Evolutionary conservation across 768 basidiomycete genomes (phyloP).

Genomic region (Phanerodontia chrysosporium): DNA sequence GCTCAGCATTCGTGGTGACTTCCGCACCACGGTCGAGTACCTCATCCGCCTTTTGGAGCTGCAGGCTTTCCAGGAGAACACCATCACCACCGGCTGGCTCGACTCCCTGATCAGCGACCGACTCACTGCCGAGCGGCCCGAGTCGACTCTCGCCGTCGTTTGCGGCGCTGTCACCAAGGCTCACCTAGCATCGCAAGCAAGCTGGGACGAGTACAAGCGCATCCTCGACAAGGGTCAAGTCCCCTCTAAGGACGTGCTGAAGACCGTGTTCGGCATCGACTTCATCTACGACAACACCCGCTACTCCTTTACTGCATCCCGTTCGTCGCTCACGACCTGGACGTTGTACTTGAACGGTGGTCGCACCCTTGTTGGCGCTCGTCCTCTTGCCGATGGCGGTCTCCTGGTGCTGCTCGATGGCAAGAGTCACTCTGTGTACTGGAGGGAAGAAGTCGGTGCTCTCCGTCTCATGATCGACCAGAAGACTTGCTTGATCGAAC

Average conservation of each 20-base stretch:
- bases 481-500: conserved; percentile 97
- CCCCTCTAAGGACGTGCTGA: conserved; percentile 88
- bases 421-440: conserved; percentile 95
- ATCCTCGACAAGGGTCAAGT: conserved; percentile 98
- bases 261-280: conserved; percentile 94
- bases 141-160: conserved; percentile 86
- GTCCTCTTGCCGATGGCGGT: conserved; percentile 92
- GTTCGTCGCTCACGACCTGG: conserved; percentile 86
- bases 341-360: conserved; percentile 96
- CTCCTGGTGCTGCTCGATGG: conserved; percentile 88
- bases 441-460: conserved; percentile 96
- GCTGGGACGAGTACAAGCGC: conserved; percentile 90
- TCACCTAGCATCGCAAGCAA: conserved; percentile 77
- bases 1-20: conserved; percentile 97
- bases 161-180: conserved; percentile 97
- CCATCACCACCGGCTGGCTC: conserved; percentile 97
- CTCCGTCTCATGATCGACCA: conserved; percentile 90
- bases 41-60: conserved; percentile 96
- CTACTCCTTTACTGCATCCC: conserved; percentile 93
- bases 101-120: conserved; percentile 96
- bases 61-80: conserved; percentile 94
- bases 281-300: conserved; percentile 96
- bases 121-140: conserved; percentile 95
- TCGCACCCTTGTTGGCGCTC: conserved; percentile 85
- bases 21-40: conserved; percentile 98